A percentile compares a stretch with the other conserved stretches of the same genome.
These are phyloP conservation scores for Rhizophlyctis rosea DNA, from an alignment of 192 early-diverging fungal genomes.

Conservation along the genomic window DNA sequence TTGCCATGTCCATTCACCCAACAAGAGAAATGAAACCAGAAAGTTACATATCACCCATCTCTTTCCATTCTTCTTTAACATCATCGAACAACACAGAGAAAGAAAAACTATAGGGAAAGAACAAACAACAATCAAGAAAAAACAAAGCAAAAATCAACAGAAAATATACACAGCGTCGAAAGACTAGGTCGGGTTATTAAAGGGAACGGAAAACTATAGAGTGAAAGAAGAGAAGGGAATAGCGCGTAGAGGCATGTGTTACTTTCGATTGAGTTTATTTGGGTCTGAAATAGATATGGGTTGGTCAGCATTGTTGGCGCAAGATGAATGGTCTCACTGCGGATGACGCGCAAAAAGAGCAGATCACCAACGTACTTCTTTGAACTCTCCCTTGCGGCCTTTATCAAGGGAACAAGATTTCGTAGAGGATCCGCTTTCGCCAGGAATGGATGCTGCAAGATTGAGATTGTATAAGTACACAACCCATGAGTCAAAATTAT, in stretches of 20 bases:
- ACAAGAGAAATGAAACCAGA: no score
- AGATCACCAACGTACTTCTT: constrained; percentile 30
- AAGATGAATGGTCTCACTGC: no score
- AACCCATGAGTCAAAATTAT: no score
- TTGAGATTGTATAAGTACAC: constrained; percentile 5
- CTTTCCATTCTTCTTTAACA: no score
- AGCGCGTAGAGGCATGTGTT: no score
- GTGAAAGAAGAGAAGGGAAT: no score
- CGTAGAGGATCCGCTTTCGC: constrained; percentile 76
- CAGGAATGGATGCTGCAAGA: constrained; percentile 79
- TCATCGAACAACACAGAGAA: neutral
- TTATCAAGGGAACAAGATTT: constrained; percentile 79
- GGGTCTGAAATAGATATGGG: no score
- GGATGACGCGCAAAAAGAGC: no score
- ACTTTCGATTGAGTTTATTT: no score
- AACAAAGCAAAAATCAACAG: neutral
- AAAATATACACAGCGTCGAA: neutral
- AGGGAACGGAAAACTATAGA: neutral
- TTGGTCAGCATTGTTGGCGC: no score
- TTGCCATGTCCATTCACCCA: no score
- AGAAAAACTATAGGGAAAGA: neutral
- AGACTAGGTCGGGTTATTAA: neutral
- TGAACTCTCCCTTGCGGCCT: constrained; percentile 42
- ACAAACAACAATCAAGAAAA: constrained; percentile 1
- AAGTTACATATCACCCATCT: no score